phyloP scores from a whole-genome alignment of 1,139 yeast genomes.

The Kodamaea ohmeri region DNA sequence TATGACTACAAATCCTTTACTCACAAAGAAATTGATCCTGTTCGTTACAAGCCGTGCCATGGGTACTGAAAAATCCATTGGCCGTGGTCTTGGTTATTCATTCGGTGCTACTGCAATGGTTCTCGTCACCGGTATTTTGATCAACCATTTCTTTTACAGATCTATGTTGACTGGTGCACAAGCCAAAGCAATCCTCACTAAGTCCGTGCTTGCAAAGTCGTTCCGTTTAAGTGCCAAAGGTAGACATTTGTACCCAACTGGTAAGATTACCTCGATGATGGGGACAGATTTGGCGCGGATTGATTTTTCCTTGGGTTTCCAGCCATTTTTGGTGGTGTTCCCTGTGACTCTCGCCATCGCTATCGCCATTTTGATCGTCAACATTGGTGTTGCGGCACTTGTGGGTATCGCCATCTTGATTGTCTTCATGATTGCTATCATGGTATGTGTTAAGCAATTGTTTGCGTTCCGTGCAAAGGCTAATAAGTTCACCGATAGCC shows the following conservation, averaged over 20 bases:
- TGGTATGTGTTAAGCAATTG: conserved; percentile 34
- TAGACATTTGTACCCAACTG: conserved; percentile 28
- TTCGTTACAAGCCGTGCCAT: conserved; percentile 36
- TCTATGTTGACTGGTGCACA: conserved; percentile 48
- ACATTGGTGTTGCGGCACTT: conserved; percentile 71
- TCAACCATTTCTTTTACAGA: conserved; percentile 62
- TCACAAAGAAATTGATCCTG: conserved; percentile 40
- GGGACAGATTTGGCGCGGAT: conserved; percentile 79
- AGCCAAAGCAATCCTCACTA: conserved; percentile 35
- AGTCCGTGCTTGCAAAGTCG: conserved; percentile 32
- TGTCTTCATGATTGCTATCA: conserved; percentile 39
- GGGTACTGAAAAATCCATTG: conserved; percentile 21
- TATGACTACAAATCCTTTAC: conserved; percentile 26
- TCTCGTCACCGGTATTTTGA: conserved; percentile 39
- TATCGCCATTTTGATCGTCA: conserved; percentile 61
- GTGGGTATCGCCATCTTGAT: conserved; percentile 53
- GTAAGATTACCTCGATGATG: conserved; percentile 50
- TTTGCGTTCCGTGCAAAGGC: conserved; percentile 44
- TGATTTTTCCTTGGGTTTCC: conserved; percentile 72
- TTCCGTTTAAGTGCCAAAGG: conserved; percentile 28
- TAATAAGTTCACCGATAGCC: conserved; percentile 50
- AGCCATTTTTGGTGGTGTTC: conserved; percentile 61
- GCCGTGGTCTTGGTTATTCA: conserved; percentile 35
- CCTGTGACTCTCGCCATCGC: conserved; percentile 61
- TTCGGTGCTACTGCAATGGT: conserved; percentile 25